Conservation (phyloP, 306 rosid species). For the Purshia tridentata region DNA sequence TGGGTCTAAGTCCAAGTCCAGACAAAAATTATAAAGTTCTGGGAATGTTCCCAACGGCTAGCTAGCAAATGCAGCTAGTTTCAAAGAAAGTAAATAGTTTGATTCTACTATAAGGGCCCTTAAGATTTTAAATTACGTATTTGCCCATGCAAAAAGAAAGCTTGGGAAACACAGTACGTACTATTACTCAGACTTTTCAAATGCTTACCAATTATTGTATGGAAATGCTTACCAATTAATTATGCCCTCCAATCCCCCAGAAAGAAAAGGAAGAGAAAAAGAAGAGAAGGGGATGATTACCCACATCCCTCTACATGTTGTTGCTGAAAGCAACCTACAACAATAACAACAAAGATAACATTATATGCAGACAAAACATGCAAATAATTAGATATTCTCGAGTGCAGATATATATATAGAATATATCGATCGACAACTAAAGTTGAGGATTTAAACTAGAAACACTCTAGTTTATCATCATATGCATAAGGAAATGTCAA, state of each 20-base stretch:
- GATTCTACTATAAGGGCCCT: constrained; percentile 26
- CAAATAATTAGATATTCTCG: background rate
- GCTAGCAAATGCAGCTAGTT: constrained; percentile 2
- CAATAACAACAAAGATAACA: background rate
- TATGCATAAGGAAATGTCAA: background rate
- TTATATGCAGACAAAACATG: background rate
- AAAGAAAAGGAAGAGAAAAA: background rate
- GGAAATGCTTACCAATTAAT: background rate
- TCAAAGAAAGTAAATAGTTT: background rate
- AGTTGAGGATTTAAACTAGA: background rate
- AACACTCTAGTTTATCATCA: background rate
- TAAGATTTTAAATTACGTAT: no score
- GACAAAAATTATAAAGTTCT: constrained; percentile 50
- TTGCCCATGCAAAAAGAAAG: background rate
- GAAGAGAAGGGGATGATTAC: background rate
- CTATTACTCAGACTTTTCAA: background rate
- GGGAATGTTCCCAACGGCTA: constrained; percentile 70
- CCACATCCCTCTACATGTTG: background rate
- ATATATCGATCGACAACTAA: background rate
- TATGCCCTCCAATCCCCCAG: background rate
- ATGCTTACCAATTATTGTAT: background rate
- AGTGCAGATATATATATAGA: background rate
- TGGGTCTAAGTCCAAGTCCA: constrained; percentile 17
- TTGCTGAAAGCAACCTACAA: constrained; percentile 2
- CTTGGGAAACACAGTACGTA: background rate